These are phyloP conservation scores for Vachellia pachyceras DNA, from an alignment of 306 rosid species.

Conservation along the genomic window DNA sequence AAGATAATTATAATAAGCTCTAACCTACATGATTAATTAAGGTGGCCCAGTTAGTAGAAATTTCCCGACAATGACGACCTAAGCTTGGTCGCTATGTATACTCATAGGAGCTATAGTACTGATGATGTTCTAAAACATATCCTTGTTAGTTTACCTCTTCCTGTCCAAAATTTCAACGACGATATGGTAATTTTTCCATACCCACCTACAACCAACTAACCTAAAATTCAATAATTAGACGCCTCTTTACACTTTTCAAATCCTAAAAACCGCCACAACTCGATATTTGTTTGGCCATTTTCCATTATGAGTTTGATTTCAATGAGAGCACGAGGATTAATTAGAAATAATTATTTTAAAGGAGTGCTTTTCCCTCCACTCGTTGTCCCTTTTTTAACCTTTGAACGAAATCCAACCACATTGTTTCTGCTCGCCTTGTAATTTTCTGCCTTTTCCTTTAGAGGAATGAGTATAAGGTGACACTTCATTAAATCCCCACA, in stretches of 20 bases:
- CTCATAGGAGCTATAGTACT: neutral
- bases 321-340: neutral
- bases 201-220: slow-evolving; percentile 12
- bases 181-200: slow-evolving; percentile 27
- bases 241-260: neutral
- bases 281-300: neutral
- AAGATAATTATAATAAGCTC: too few relatives aligned
- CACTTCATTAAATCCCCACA: neutral
- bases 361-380: neutral
- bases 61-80: neutral
- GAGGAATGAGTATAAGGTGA: neutral
- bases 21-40: neutral
- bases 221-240: slow-evolving; percentile 14
- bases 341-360: neutral
- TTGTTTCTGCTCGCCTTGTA: neutral
- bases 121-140: neutral
- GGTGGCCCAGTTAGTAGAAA: neutral
- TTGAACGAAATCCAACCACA: too few relatives aligned
- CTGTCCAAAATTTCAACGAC: slow-evolving; percentile 18
- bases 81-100: neutral
- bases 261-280: neutral
- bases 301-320: neutral
- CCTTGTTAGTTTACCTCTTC: neutral
- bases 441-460: slow-evolving; percentile 9
- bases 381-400: slow-evolving; percentile 26